phyloP scores from a whole-genome alignment of 176 grass and related monocot genomes.

The Ensete ventricosum region DNA sequence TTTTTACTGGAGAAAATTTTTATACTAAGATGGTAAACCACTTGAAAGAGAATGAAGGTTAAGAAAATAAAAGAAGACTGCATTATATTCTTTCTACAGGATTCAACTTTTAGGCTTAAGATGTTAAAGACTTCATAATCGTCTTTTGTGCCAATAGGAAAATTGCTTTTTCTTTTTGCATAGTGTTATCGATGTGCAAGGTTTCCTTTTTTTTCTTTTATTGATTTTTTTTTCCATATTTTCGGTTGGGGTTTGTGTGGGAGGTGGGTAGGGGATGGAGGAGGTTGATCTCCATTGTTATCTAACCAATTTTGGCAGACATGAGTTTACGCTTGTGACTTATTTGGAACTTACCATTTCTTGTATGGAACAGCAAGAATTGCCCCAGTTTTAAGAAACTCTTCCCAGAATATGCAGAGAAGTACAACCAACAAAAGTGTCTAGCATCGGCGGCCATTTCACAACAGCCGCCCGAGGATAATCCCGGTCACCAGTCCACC shows the following conservation, averaged over 20 bases:
- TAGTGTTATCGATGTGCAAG: not conserved
- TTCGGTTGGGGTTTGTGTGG: no score
- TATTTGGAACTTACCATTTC: not conserved
- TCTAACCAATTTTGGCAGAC: not conserved
- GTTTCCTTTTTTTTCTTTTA: not conserved
- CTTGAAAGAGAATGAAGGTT: not conserved
- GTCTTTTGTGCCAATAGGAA: not conserved
- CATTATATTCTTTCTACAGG: no score
- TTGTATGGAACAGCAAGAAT: conserved; percentile 66
- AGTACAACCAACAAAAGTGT: conserved; percentile 53
- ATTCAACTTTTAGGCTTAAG: not conserved
- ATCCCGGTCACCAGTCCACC: conserved; percentile 10
- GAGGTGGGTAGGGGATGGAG: no score
- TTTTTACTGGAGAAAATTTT: not conserved
- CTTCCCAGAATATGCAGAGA: conserved; percentile 89
- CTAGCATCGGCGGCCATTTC: conserved; percentile 14
- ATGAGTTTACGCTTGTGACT: not conserved
- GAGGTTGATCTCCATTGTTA: not conserved
- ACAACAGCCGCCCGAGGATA: conserved; percentile 29
- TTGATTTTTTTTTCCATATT: no score
- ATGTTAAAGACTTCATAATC: not conserved
- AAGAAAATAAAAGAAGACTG: no score
- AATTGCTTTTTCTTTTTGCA: not conserved
- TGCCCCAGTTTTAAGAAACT: conserved; percentile 85
- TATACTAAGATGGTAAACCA: not conserved